Evolutionary conservation across 441 rosid species (phyloP).

Genomic region (Isatis lusitanica): DNA sequence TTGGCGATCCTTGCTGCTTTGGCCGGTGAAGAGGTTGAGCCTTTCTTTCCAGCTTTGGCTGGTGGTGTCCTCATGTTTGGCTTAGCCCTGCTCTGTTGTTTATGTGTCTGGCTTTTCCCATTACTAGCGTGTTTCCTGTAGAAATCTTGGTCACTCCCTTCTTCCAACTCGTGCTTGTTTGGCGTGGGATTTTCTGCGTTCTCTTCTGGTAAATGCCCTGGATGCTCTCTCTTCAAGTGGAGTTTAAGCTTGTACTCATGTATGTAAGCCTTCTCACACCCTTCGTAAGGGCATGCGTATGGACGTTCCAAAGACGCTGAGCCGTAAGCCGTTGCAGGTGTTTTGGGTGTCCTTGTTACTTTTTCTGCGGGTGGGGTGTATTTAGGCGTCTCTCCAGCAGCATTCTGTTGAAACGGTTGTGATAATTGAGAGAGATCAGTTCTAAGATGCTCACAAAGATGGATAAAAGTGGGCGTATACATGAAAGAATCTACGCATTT

Average conservation of each 20-base stretch:
- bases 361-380: slow-evolving; percentile 85
- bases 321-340: slow-evolving; percentile 54
- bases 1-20: slow-evolving; percentile 43
- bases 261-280: slow-evolving; percentile 88
- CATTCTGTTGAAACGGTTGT: slow-evolving; percentile 43
- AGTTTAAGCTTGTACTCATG: slow-evolving; percentile 96
- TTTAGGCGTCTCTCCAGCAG: slow-evolving; percentile 53
- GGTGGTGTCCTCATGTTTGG: slow-evolving; percentile 69
- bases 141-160: slow-evolving; percentile 77
- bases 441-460: background rate
- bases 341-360: slow-evolving; percentile 53
- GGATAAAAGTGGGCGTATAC: background rate
- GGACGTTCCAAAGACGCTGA: slow-evolving; percentile 81
- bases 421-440: slow-evolving; percentile 14
- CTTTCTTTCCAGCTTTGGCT: slow-evolving; percentile 56
- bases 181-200: slow-evolving; percentile 50
- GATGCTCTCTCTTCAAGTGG: slow-evolving; percentile 89
- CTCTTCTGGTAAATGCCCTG: slow-evolving; percentile 67
- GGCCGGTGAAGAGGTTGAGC: slow-evolving; percentile 57
- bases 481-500: background rate
- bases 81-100: slow-evolving; percentile 59
- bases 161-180: slow-evolving; percentile 56
- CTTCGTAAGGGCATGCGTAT: slow-evolving; percentile 84
- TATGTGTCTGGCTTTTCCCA: slow-evolving; percentile 50
- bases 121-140: slow-evolving; percentile 52